Conservation (phyloP, 768 basidiomycete species). For the Rickenella mellea region DNA sequence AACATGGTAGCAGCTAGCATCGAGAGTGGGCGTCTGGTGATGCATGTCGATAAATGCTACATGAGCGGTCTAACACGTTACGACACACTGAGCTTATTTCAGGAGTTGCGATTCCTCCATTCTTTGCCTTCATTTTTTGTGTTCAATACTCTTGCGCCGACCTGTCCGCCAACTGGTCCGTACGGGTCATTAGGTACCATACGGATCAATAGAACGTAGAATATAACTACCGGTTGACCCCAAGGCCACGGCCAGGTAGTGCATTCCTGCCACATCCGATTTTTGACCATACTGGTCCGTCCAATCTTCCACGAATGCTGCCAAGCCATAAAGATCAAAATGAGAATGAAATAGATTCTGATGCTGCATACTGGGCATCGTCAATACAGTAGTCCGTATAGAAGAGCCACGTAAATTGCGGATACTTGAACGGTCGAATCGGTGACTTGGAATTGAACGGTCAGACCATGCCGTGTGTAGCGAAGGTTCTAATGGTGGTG, state of each 20-base stretch:
- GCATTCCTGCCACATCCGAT: conserved; percentile 16
- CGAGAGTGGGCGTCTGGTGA: conserved; percentile 36
- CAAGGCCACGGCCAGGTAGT: conserved; percentile 20
- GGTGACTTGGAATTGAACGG: conserved; percentile 36
- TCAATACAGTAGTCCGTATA: conserved; percentile 27
- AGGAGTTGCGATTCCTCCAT: conserved; percentile 14
- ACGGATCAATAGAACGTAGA: conserved; percentile 12
- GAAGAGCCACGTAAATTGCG: conserved; percentile 33
- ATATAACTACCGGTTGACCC: conserved; percentile 23
- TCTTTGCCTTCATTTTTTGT: conserved; percentile 12
- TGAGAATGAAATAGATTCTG: no score
- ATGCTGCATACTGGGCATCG: no score
- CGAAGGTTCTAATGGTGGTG: no score
- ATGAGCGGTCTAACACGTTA: conserved; percentile 20
- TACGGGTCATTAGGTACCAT: neutral
- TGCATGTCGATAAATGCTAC: conserved; percentile 65
- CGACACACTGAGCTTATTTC: conserved; percentile 13
- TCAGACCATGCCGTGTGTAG: conserved; percentile 25
- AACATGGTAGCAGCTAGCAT: conserved; percentile 10
- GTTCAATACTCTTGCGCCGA: no score
- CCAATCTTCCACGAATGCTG: no score
- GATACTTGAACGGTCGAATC: conserved; percentile 38
- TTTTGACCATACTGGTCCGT: conserved; percentile 13
- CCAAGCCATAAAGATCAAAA: no score
- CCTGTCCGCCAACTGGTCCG: no score